Base-by-base conservation (phyloP, 1,139 yeast species). In the Hyphopichia burtonii region DNA sequence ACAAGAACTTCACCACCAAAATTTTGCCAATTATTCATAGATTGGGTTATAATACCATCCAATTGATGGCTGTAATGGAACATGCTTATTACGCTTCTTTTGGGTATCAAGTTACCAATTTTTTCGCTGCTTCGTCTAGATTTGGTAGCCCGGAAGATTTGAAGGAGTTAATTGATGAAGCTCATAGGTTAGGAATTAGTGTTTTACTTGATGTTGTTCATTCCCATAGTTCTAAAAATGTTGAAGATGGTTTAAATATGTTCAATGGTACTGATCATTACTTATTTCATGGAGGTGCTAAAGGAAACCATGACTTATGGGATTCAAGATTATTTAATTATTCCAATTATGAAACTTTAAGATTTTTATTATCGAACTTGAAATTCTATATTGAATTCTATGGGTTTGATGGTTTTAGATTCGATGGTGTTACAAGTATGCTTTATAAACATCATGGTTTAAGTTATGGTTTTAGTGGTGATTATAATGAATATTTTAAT, bases 51-150 rank as follows among this genome's bases (percentile, higher is more conserved):
- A 89, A 93, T 59, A 83, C 96, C 7, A 86, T 93, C 53, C 99
- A 93, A 65, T 74, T 93, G 57, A 93, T 93, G 99, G 97, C 99
- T 0, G 78, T 93, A 40, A 93, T 93, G 99, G 99, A 93, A 63
- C 99, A 93, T 61, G 98, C 99, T 1, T 93, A 93, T 63, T 93
- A 93, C 60, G 99, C 98, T 1, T 88, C 96, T 0, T 93, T 93
- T 62, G 99, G 99, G 6, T 93, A 93, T 63, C 99, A 93, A 63
- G 83, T 93, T 27, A 91, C 98, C 33, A 87, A 86, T 46, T 93
- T 91, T 59, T 93, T 88, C 61, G 98, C 98, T 1, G 76, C 79
- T 23, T 83, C 94, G 35, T 90, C 97, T 8, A 76, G 98, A 49
- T 93, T 74, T 55, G 99, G 99, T 22, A 81, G 96, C 0, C 98